Evolutionary conservation across 2,329 filamentous ascomycete genomes (phyloP).

Genomic region (Blastomyces silverae): DNA sequence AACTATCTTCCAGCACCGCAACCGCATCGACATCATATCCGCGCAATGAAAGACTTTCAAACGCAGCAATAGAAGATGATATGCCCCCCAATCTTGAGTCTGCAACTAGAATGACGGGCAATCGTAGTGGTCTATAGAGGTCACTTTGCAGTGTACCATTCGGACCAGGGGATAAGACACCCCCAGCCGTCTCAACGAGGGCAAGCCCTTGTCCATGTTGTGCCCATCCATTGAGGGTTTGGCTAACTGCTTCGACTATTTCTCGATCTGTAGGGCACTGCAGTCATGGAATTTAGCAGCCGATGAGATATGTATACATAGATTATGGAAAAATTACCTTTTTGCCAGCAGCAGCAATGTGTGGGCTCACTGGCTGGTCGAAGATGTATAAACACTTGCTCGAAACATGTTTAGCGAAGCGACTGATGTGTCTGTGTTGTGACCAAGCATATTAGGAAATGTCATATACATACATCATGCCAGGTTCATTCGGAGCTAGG

Average conservation of each 20-base stretch:
- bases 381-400: conserved; percentile 65
- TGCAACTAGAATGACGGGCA: conserved; percentile 66
- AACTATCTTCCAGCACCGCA: conserved; percentile 59
- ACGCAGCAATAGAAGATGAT: conserved; percentile 70
- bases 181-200: conserved; percentile 68
- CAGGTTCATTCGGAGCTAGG: not conserved
- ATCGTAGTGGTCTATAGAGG: conserved; percentile 64
- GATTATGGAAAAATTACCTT: conserved; percentile 31
- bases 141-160: conserved; percentile 72
- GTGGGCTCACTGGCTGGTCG: conserved; percentile 66
- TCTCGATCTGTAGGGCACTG: conserved; percentile 48
- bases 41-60: conserved; percentile 67
- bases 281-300: not conserved
- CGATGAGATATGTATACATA: not conserved
- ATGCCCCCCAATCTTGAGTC: conserved; percentile 74
- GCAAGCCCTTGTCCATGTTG: conserved; percentile 18
- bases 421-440: conserved; percentile 53
- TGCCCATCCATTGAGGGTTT: conserved; percentile 33
- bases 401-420: conserved; percentile 50
- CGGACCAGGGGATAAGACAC: conserved; percentile 70
- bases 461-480: not conserved
- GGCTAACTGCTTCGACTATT: conserved; percentile 47
- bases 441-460: not conserved
- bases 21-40: conserved; percentile 70
- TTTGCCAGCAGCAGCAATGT: conserved; percentile 58